phyloP scores from a whole-genome alignment of 2,329 filamentous ascomycete species.

The Diplodia scrobiculata region DNA sequence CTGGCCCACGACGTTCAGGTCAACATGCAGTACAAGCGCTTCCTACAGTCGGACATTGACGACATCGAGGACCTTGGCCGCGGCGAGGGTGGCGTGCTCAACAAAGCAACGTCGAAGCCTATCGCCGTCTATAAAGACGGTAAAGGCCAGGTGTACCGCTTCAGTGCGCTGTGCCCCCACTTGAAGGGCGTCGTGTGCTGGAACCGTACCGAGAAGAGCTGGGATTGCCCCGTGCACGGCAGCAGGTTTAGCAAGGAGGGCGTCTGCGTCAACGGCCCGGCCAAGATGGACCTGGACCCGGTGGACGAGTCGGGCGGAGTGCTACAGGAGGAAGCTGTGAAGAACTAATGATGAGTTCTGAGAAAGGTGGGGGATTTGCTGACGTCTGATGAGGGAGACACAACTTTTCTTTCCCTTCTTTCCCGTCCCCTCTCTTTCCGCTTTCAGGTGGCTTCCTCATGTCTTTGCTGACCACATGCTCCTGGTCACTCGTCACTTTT shows the following conservation, averaged over 20 bases:
- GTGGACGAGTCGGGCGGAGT: slow-evolving; percentile 37
- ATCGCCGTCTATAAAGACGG: slow-evolving; percentile 61
- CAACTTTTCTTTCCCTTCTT: neutral
- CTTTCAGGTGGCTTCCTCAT: neutral
- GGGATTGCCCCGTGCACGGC: slow-evolving; percentile 57
- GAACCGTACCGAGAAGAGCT: slow-evolving; percentile 58
- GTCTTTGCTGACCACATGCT: neutral
- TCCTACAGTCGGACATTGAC: slow-evolving; percentile 56
- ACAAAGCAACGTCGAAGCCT: slow-evolving; percentile 48
- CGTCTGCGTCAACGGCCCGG: slow-evolving; percentile 47
- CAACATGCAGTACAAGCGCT: slow-evolving; percentile 60
- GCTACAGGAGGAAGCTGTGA: slow-evolving; percentile 33
- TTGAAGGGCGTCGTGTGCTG: slow-evolving; percentile 60
- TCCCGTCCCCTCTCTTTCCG: neutral
- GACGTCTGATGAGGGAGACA: neutral
- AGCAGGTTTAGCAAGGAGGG: slow-evolving; percentile 50
- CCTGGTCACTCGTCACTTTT: neutral
- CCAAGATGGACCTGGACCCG: slow-evolving; percentile 44
- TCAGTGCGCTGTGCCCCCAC: slow-evolving; percentile 60
- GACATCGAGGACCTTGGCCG: slow-evolving; percentile 59
- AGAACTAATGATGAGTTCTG: neutral
- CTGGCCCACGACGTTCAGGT: slow-evolving; percentile 58
- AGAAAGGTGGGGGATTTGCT: neutral
- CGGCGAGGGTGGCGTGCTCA: slow-evolving; percentile 57
- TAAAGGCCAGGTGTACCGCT: slow-evolving; percentile 53